Evolutionary conservation across 1,139 yeast genomes (phyloP), one percentile per base, ranked within the genome.

Genomic region (Torulaspora pretoriensis): DNA sequence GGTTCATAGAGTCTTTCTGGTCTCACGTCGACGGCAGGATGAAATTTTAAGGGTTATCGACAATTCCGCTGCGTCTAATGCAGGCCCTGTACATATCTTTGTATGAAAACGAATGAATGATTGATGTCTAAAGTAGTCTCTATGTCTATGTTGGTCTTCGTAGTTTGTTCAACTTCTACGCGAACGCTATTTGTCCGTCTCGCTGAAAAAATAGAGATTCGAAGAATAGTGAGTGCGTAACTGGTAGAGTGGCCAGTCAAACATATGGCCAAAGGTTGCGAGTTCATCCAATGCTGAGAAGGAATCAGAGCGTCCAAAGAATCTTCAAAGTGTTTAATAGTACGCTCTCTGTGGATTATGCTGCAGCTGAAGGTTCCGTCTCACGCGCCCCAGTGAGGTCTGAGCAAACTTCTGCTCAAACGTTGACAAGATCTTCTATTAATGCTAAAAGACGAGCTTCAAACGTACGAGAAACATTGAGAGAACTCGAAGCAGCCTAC

Each of bases 1-100:
- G 65, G 48, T 77, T 72, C 52, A 64, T 73, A 8, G 61, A 71
- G 46, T 72, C 68, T 16, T 76, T 77, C 57, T 75, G 80, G 78
- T 51, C 65, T 13, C 72, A 73, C 46, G 61, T 74, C 35, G 61
- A 67, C 33, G 80, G 80, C 27, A 63, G 63, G 12, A 59, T 76
- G 40, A 63, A 64, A 38, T 75, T 74, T 29, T 49, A 28, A 41
- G 33, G 9, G 7, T 14, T 25, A 17, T 17, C 19, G 19, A 17
- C 3, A 17, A 17, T 3, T 17, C 19, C 4, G 19, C 19, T 17
- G 4, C 22, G 10, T 29, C n/a, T 33, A n/a, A 8, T 10, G 10
- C 14, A 17, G 6, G 14, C 19, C 6, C 10, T 19, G 3, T 6
- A 35, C 13, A 26, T 23, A 8, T 8, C 25, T 23, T 14, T 14